Evolutionary conservation across 1,139 yeast genomes (phyloP).

Genomic region (Candida sanyaensis): DNA sequence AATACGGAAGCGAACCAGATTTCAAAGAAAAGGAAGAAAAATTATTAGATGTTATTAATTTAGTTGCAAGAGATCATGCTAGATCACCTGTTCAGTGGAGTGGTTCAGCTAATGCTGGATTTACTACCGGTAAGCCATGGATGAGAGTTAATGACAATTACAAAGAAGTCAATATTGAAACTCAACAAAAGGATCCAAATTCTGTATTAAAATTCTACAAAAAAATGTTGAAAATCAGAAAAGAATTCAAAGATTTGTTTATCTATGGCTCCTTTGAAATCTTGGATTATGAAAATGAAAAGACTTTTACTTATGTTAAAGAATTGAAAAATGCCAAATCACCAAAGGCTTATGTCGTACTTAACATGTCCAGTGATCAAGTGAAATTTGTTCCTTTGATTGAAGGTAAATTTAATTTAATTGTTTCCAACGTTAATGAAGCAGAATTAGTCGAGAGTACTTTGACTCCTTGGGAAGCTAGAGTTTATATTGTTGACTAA

Average conservation of each 20-base stretch:
- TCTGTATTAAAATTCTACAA: conserved; percentile 52
- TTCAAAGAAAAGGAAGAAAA: conserved; percentile 25
- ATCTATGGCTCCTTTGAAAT: conserved; percentile 50
- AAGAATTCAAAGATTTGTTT: conserved; percentile 42
- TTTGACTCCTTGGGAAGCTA: conserved; percentile 32
- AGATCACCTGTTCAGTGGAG: conserved; percentile 66
- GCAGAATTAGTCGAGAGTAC: conserved; percentile 19
- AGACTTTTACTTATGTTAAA: conserved; percentile 44
- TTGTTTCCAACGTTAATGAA: conserved; percentile 26
- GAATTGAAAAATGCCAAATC: conserved; percentile 13
- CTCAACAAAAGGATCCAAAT: conserved; percentile 46
- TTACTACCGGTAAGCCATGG: conserved; percentile 56
- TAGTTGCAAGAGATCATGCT: conserved; percentile 54
- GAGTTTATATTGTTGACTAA: conserved; percentile 31
- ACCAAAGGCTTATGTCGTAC: conserved; percentile 39
- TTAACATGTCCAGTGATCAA: conserved; percentile 44
- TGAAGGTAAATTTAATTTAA: conserved; percentile 31
- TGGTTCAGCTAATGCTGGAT: conserved; percentile 45
- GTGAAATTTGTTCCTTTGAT: conserved; percentile 29
- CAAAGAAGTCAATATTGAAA: conserved; percentile 48
- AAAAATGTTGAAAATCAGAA: conserved; percentile 44
- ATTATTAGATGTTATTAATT: conserved; percentile 34
- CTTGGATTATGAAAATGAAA: conserved; percentile 38
- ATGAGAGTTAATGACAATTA: conserved; percentile 54
- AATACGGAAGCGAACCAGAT: conserved; percentile 30